Evolutionary conservation across 2,329 filamentous ascomycete genomes (phyloP).

Genomic region (Beauveria scarabaeidicola): DNA sequence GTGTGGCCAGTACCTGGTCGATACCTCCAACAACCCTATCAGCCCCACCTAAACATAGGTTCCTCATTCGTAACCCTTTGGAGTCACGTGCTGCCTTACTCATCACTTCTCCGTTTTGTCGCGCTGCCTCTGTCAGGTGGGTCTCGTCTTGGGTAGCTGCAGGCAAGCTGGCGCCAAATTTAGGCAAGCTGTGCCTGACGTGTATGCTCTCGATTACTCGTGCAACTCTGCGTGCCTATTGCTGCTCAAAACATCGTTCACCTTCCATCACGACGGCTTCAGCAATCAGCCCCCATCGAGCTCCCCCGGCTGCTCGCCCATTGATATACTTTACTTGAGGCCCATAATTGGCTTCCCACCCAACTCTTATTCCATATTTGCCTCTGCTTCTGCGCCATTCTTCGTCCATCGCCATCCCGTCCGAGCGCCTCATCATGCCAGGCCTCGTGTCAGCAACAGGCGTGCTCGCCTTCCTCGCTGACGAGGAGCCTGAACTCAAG

Average conservation of each 20-base stretch:
- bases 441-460: constrained; percentile 90
- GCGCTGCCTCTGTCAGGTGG: neutral
- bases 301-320: constrained; percentile 7
- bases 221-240: constrained; percentile 18
- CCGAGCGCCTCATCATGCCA: constrained; percentile 55
- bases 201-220: constrained; percentile 25
- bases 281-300: constrained; percentile 9
- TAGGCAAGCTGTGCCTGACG: constrained; percentile 35
- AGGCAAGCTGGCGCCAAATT: neutral
- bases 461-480: constrained; percentile 88
- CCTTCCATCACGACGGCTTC: constrained; percentile 11
- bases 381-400: neutral
- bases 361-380: neutral
- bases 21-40: neutral
- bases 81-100: neutral
- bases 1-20: neutral
- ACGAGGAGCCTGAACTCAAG: constrained; percentile 89
- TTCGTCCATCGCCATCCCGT: neutral
- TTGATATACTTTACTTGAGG: neutral
- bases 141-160: neutral
- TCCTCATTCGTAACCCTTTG: neutral
- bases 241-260: constrained; percentile 22
- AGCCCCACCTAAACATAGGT: neutral
- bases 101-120: neutral
- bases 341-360: neutral